Conservation (phyloP, 176 grass and related monocot species). For the Phragmites australis region DNA sequence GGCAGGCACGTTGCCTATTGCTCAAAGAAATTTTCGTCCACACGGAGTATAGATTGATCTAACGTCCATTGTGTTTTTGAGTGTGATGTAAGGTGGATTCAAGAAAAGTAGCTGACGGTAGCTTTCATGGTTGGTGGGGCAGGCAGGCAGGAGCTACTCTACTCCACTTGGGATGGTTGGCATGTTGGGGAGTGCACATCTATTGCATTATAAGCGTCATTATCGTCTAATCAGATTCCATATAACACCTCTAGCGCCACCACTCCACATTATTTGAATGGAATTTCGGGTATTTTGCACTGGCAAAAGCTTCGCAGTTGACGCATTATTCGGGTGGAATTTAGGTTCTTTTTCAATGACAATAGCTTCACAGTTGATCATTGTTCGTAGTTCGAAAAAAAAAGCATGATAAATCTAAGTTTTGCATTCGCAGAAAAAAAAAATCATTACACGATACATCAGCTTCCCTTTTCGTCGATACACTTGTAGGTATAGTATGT, state of each 20-base stretch:
- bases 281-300: neutral
- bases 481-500: no score
- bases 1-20: no score
- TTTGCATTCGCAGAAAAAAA: no score
- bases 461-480: no score
- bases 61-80: constrained; percentile 16
- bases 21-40: no score
- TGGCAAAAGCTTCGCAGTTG: neutral
- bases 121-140: constrained; percentile 46
- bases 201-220: neutral
- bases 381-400: neutral
- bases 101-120: constrained; percentile 30
- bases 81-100: constrained; percentile 48
- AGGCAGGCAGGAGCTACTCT: neutral
- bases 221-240: neutral
- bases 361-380: neutral
- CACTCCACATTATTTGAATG: neutral
- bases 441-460: no score
- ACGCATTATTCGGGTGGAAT: neutral
- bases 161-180: constrained; percentile 34
- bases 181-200: neutral
- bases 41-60: no score
- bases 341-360: neutral
- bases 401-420: no score
- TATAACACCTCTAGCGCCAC: neutral